phyloP scores from a whole-genome alignment of 257 asterid species.

The Solanum clarkiae region DNA sequence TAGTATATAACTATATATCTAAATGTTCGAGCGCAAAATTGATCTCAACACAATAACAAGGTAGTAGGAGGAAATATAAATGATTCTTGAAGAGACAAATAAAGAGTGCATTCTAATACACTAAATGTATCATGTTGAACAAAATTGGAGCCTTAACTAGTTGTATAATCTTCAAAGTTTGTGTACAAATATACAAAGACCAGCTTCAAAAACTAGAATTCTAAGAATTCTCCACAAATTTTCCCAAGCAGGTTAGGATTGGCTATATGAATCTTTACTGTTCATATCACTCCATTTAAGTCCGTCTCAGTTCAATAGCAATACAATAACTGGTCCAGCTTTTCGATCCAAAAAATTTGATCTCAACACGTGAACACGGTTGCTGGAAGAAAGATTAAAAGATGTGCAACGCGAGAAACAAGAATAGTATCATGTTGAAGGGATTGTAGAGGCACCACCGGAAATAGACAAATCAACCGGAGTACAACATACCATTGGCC shows the following conservation, averaged over 20 bases:
- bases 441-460: slow-evolving; percentile 31
- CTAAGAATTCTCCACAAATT: slow-evolving; percentile 13
- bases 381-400: neutral
- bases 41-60: neutral
- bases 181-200: neutral
- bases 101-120: neutral
- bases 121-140: slow-evolving; percentile 14
- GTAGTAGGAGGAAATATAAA: neutral
- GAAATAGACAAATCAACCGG: slow-evolving; percentile 39
- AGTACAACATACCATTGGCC: slow-evolving; percentile 52
- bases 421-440: slow-evolving; percentile 23
- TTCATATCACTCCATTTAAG: neutral
- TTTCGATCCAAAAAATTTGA: neutral
- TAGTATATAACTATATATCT: no score
- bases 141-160: neutral
- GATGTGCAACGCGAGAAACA: neutral
- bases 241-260: neutral
- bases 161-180: neutral
- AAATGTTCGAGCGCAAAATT: no score
- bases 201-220: neutral
- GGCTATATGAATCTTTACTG: neutral
- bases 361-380: neutral
- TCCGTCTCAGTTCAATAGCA: neutral
- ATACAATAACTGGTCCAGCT: neutral
- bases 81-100: neutral